A percentile compares a stretch with the other conserved stretches of the same genome.
Evolutionary conservation across 2,329 filamentous ascomycete species (phyloP).

Genomic region (Chaetoscypha palmicola): DNA sequence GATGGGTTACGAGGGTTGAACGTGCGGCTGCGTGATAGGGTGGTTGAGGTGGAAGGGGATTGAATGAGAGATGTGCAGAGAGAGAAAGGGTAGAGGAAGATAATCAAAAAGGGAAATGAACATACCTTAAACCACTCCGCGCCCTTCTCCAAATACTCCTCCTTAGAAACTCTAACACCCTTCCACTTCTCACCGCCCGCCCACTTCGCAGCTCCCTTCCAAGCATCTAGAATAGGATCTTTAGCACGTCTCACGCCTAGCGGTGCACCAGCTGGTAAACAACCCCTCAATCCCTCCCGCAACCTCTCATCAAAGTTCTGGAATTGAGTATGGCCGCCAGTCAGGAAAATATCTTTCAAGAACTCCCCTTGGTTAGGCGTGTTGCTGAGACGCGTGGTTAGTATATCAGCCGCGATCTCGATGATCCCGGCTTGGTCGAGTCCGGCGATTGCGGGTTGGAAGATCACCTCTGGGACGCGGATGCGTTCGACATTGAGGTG

Average conservation of each 20-base stretch:
- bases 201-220: slow-evolving; percentile 89
- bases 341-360: slow-evolving; percentile 82
- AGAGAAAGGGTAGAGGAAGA: not conserved
- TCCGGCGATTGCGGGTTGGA: slow-evolving; percentile 86
- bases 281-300: slow-evolving; percentile 61
- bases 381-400: slow-evolving; percentile 68
- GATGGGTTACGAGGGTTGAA: too few relatives aligned
- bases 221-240: slow-evolving; percentile 79
- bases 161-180: slow-evolving; percentile 61
- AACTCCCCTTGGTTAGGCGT: slow-evolving; percentile 57
- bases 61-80: not conserved
- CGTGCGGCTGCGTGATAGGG: not conserved
- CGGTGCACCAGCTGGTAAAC: slow-evolving; percentile 61
- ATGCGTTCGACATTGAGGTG: slow-evolving; percentile 97
- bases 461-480: slow-evolving; percentile 85
- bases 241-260: slow-evolving; percentile 66
- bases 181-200: slow-evolving; percentile 54
- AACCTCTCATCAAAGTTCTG: slow-evolving; percentile 79
- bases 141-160: slow-evolving; percentile 89
- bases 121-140: slow-evolving; percentile 80
- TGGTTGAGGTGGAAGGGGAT: not conserved
- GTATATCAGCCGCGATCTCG: slow-evolving; percentile 84
- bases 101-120: too few relatives aligned
- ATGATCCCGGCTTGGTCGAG: slow-evolving; percentile 89
- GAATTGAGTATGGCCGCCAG: slow-evolving; percentile 87